Evolutionary conservation across 1,139 yeast species (phyloP).

Genomic region (Debaryomycetaceae sp.): DNA sequence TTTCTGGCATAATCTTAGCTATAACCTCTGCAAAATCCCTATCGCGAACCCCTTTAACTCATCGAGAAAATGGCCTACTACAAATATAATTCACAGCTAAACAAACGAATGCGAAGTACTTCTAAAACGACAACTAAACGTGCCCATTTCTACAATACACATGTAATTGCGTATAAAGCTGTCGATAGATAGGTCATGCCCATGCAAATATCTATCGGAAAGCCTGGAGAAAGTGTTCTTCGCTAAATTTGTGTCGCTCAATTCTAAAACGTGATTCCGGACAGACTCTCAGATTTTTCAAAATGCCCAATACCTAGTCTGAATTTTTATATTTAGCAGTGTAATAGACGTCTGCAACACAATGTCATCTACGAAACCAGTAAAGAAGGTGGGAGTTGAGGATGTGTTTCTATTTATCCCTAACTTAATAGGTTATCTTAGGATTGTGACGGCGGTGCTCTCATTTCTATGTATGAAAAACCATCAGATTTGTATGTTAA

Average conservation of each 20-base stretch:
- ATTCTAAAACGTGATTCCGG: neutral
- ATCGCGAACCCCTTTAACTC: no score
- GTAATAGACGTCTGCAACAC: neutral
- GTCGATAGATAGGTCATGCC: no score
- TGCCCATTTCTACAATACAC: no score
- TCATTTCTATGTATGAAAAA: conserved; percentile 79
- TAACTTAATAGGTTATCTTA: conserved; percentile 82
- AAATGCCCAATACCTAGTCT: neutral
- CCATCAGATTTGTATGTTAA: conserved; percentile 76
- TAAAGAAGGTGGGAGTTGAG: conserved; percentile 25
- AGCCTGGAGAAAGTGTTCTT: neutral
- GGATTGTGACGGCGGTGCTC: conserved; percentile 76
- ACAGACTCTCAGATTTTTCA: neutral
- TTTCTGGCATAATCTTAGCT: no score
- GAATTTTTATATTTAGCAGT: neutral
- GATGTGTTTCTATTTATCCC: conserved; percentile 81
- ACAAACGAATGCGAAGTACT: no score
- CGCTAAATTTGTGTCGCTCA: neutral
- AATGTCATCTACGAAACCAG: conserved; percentile 1
- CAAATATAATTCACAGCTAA: no score
- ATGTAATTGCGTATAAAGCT: no score
- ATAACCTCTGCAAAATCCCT: no score
- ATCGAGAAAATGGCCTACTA: no score
- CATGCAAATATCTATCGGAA: no score
- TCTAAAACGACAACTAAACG: no score